These are phyloP conservation scores for Debaryomyces fabryi DNA, from an alignment of 1,139 yeast genomes.

Conservation along the genomic window DNA sequence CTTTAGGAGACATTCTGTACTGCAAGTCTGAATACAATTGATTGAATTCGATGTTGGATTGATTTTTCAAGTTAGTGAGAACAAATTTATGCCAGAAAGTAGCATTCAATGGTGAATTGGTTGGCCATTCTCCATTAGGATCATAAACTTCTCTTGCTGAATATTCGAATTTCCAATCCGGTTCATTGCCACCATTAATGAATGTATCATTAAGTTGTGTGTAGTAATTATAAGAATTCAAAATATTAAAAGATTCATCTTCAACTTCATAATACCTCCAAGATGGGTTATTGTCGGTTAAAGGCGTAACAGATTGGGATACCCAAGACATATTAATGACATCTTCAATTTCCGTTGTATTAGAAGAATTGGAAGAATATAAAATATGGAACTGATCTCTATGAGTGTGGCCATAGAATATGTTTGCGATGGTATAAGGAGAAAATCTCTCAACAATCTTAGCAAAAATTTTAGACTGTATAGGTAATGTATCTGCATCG, in stretches of 20 bases:
- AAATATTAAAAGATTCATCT: slow-evolving; percentile 58
- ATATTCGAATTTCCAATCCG: slow-evolving; percentile 58
- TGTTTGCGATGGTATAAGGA: slow-evolving; percentile 67
- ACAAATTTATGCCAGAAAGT: slow-evolving; percentile 57
- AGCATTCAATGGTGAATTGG: slow-evolving; percentile 54
- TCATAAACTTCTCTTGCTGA: slow-evolving; percentile 56
- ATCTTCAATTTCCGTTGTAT: slow-evolving; percentile 40
- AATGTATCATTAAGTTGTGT: slow-evolving; percentile 56
- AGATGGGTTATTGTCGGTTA: slow-evolving; percentile 60
- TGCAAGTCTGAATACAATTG: slow-evolving; percentile 51
- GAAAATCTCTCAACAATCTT: slow-evolving; percentile 67
- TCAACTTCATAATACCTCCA: slow-evolving; percentile 78
- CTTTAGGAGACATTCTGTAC: slow-evolving; percentile 56
- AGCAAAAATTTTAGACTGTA: slow-evolving; percentile 57
- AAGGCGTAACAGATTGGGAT: slow-evolving; percentile 67
- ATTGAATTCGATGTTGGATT: slow-evolving; percentile 41
- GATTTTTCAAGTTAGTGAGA: slow-evolving; percentile 34
- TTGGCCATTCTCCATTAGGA: slow-evolving; percentile 51
- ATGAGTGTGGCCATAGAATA: slow-evolving; percentile 76
- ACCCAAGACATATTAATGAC: slow-evolving; percentile 66
- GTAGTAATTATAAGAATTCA: slow-evolving; percentile 62
- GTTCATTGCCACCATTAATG: slow-evolving; percentile 50
- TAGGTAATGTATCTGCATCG: slow-evolving; percentile 56
- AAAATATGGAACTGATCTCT: slow-evolving; percentile 65
- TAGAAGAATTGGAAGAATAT: slow-evolving; percentile 37